Percentiles rank a stretch among this genome's conserved stretches.
These are phyloP conservation scores for Sonneratia alba DNA, from an alignment of 345 rosid species.

Conservation along the genomic window DNA sequence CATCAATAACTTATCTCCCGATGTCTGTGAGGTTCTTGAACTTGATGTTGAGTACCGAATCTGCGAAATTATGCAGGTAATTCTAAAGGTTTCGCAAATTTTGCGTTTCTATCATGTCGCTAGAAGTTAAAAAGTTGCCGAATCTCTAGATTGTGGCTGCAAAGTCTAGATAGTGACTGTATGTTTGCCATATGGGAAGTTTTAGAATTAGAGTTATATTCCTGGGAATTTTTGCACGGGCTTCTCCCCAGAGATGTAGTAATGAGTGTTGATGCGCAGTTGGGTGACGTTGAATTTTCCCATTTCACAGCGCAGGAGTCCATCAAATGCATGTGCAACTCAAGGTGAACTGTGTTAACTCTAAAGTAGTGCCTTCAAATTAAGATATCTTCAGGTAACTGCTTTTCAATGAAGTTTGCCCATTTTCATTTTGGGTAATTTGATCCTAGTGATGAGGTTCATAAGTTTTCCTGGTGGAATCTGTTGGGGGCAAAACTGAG, in stretches of 20 bases:
- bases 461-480: not conserved
- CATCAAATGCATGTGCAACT: slow-evolving; percentile 83
- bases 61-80: slow-evolving; percentile 76
- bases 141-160: not conserved
- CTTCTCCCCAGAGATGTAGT: not conserved
- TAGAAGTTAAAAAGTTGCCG: not conserved
- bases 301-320: slow-evolving; percentile 43
- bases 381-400: slow-evolving; percentile 63
- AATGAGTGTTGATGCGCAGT: not conserved
- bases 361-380: slow-evolving; percentile 57
- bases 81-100: not conserved
- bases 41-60: slow-evolving; percentile 82
- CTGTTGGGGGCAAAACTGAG: not conserved
- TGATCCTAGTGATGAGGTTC: not conserved
- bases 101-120: not conserved
- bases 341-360: slow-evolving; percentile 53
- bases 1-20: too few species aligned
- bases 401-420: not conserved
- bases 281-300: not conserved
- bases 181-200: not conserved
- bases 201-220: too few species aligned
- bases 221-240: not conserved
- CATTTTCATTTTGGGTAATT: too few species aligned
- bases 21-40: slow-evolving; percentile 41
- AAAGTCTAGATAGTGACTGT: not conserved